phyloP scores from a whole-genome alignment of 768 basidiomycete genomes.

The Boletus rubescentipes region DNA sequence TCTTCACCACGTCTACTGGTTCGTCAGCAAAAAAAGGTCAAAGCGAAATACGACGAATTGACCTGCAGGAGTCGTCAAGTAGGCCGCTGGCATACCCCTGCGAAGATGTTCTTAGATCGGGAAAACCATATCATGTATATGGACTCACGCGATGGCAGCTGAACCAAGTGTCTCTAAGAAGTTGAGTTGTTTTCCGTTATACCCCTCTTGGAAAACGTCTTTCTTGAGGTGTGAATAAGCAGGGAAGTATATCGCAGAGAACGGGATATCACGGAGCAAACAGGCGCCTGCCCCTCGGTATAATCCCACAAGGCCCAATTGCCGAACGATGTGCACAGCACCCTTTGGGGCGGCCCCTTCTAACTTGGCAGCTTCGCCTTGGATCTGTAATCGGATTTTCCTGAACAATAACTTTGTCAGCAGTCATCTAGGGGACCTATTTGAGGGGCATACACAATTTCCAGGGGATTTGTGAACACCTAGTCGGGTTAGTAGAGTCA shows the following conservation, averaged over 20 bases:
- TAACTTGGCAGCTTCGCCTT: constrained; percentile 89
- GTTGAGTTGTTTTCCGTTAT: constrained; percentile 88
- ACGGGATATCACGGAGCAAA: constrained; percentile 92
- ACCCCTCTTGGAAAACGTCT: constrained; percentile 94
- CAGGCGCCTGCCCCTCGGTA: constrained; percentile 95
- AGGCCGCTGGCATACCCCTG: constrained; percentile 98
- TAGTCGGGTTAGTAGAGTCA: constrained; percentile 34
- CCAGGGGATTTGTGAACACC: constrained; percentile 97
- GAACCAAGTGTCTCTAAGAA: constrained; percentile 87
- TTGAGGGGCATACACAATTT: constrained; percentile 73
- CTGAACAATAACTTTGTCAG: constrained; percentile 36
- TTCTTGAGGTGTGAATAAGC: constrained; percentile 88
- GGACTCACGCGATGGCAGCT: constrained; percentile 77
- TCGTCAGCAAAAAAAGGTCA: constrained; percentile 16
- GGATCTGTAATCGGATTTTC: constrained; percentile 93
- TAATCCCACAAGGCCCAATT: constrained; percentile 87
- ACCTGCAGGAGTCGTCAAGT: constrained; percentile 91
- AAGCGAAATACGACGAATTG: constrained; percentile 21
- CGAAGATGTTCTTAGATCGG: constrained; percentile 31
- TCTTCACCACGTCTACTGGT: constrained; percentile 89
- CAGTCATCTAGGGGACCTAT: background rate
- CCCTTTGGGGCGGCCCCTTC: constrained; percentile 82
- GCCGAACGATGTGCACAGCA: constrained; percentile 89
- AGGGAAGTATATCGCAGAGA: constrained; percentile 92
- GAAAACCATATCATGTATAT: constrained; percentile 9